Conservation (phyloP, 805 yeast genomes). For the Nakazawaea wickerhamii region DNA sequence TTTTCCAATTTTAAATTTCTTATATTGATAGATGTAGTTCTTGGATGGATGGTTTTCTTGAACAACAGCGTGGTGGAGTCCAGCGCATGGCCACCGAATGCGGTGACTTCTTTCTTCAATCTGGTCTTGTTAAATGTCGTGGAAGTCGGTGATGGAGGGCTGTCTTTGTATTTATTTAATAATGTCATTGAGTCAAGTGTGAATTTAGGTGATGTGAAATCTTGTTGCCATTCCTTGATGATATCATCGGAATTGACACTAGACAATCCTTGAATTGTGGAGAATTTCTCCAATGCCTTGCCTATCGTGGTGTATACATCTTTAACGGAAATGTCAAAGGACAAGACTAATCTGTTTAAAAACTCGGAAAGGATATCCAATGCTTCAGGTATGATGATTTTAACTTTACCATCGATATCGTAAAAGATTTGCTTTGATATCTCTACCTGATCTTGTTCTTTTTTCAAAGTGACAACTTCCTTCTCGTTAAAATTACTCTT, state of each 20-base stretch:
- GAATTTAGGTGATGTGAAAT: constrained; percentile 28
- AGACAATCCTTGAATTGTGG: constrained; percentile 28
- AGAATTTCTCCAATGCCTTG: constrained; percentile 24
- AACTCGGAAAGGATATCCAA: constrained; percentile 43
- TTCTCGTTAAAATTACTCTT: constrained; percentile 30
- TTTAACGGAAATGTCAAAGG: constrained; percentile 32
- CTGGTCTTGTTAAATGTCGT: constrained; percentile 24
- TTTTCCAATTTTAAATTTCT: constrained; percentile 25
- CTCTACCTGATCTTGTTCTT: constrained; percentile 26
- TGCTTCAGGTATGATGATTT: constrained; percentile 40
- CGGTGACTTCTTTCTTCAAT: constrained; percentile 12
- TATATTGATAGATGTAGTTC: constrained; percentile 21
- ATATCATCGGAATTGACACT: constrained; percentile 20
- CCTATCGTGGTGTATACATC: constrained; percentile 29
- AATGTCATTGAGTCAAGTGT: constrained; percentile 34
- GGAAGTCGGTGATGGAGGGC: constrained; percentile 10
- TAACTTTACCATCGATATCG: constrained; percentile 35
- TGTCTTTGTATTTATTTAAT: constrained; percentile 29
- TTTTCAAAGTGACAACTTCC: constrained; percentile 30
- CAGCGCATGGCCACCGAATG: constrained; percentile 23
- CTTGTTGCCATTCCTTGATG: constrained; percentile 33
- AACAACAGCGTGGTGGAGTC: constrained; percentile 25
- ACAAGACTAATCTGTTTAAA: constrained; percentile 34
- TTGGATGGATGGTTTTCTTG: constrained; percentile 27
- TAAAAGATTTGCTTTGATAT: constrained; percentile 27